phyloP scores from a whole-genome alignment of 1,139 yeast genomes.

The Diutina mesorugosa region DNA sequence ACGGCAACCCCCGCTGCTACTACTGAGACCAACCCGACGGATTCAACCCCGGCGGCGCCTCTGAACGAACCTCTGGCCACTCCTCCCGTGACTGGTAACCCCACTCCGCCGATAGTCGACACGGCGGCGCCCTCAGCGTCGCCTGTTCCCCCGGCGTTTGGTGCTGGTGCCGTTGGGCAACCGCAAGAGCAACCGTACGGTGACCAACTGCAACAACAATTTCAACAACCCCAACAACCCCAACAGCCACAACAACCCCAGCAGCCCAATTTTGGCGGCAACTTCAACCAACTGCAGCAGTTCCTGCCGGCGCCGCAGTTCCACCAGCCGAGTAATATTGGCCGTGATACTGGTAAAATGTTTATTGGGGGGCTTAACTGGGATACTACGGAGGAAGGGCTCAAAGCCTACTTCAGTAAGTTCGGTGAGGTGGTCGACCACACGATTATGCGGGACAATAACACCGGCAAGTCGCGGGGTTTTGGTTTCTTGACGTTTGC shows the following conservation, averaged over 20 bases:
- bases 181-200: conserved; percentile 1
- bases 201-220: conserved; percentile 4
- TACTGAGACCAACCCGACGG: conserved; percentile 1
- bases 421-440: conserved; percentile 86
- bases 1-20: conserved; percentile 4
- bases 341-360: conserved; percentile 69
- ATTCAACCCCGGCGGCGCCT: background rate
- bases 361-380: conserved; percentile 96
- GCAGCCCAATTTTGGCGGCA: conserved; percentile 5
- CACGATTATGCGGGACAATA: conserved; percentile 87
- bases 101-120: conserved; percentile 6
- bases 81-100: conserved; percentile 4
- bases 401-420: conserved; percentile 73
- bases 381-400: conserved; percentile 89
- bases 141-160: conserved; percentile 2
- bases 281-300: background rate
- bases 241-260: conserved; percentile 4
- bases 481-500: conserved; percentile 91
- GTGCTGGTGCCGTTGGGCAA: background rate
- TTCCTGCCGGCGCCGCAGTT: background rate
- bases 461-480: conserved; percentile 91
- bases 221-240: conserved; percentile 6
- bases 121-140: conserved; percentile 4
- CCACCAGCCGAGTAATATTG: conserved; percentile 22
- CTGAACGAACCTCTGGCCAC: background rate